These are phyloP conservation scores for Sarocladium strictum DNA, from an alignment of 2,329 filamentous ascomycete species.

Conservation along the genomic window DNA sequence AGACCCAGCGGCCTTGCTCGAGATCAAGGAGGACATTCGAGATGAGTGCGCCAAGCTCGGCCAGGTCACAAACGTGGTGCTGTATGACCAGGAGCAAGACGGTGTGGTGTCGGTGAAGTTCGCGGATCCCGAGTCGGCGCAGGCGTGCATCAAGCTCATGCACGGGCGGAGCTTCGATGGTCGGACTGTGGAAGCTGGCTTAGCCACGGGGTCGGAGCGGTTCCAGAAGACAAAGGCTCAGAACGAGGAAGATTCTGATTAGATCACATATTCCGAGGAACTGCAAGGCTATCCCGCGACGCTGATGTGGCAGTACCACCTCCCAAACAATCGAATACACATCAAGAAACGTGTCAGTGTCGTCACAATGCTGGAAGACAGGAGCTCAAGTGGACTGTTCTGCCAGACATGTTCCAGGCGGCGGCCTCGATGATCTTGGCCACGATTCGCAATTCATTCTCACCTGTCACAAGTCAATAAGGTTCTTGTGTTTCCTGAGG, in stretches of 20 bases:
- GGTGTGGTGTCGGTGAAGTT: slow-evolving; percentile 86
- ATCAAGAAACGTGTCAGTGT: background rate
- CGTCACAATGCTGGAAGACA: background rate
- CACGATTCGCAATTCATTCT: slow-evolving; percentile 61
- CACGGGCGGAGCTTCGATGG: slow-evolving; percentile 75
- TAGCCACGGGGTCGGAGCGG: slow-evolving; percentile 64
- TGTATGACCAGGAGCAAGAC: slow-evolving; percentile 81
- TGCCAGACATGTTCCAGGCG: slow-evolving; percentile 57
- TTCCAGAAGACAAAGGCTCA: slow-evolving; percentile 63
- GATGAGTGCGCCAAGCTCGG: slow-evolving; percentile 86
- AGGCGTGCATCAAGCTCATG: slow-evolving; percentile 68
- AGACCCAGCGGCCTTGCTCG: slow-evolving; percentile 73
- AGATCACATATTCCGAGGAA: background rate
- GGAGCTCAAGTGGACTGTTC: slow-evolving; percentile 21
- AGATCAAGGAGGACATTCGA: slow-evolving; percentile 91
- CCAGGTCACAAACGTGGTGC: slow-evolving; percentile 80
- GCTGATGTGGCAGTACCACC: background rate
- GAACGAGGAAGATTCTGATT: slow-evolving; percentile 34
- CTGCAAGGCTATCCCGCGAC: background rate
- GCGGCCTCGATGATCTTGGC: slow-evolving; percentile 67
- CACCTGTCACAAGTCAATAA: slow-evolving; percentile 31
- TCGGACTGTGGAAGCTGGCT: slow-evolving; percentile 62
- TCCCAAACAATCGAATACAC: background rate
- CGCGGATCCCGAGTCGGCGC: slow-evolving; percentile 61
- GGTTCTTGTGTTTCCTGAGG: no score